Evolutionary conservation across 1,284 basidiomycete genomes (phyloP), one percentile per base, ranked within the genome.

Genomic region (Marasmius sp.): DNA sequence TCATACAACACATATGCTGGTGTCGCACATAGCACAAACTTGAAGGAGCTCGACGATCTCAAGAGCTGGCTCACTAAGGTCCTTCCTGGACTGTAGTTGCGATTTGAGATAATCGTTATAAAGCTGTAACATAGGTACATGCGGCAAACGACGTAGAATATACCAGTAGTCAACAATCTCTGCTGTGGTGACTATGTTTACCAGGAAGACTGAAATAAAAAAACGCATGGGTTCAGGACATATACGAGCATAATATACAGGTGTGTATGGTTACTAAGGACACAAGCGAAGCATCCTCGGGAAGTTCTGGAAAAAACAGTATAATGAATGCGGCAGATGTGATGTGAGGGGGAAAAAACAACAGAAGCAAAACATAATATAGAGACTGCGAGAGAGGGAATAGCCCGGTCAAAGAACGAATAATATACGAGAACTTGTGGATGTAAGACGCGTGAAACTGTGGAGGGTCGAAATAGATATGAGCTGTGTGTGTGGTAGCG

Each of bases 1-100:
- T 79, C 79, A 45, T 90, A 87, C 75, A 80, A 87, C 58, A 65
- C 79, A 10, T 92, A 92, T 68, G 72, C 76, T 5, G 83, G 82
- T 16, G 77, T 91, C 65, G 81, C 79, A 37, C 93, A 95, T 68
- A 83, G 84, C 47, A 83, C 88, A 11, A 81, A 78, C 61, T 75
- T 77, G 37, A 67, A 83, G 70, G 92, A 94, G 73, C 77, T 93
- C 49, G 77, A 79, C 10, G 87, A 93, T 66, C 71, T 94, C 67
- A 81, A 79, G 67, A 72, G 66, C 18, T 92, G 88, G 83, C 75
- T 92, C 63, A 83, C 82, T 72, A 83, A 73, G 60, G 81, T 78
- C 37, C 71, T 88, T 38, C 79, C 81, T 20, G 64, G 34, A 4
- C 7, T 38, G 52, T 37, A 36, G 38, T 38, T 6, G 14, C n/a